A percentile compares a stretch with the other conserved stretches of the same genome.
phyloP scores from a whole-genome alignment of 768 basidiomycete genomes.

The Boletus fagicola region DNA sequence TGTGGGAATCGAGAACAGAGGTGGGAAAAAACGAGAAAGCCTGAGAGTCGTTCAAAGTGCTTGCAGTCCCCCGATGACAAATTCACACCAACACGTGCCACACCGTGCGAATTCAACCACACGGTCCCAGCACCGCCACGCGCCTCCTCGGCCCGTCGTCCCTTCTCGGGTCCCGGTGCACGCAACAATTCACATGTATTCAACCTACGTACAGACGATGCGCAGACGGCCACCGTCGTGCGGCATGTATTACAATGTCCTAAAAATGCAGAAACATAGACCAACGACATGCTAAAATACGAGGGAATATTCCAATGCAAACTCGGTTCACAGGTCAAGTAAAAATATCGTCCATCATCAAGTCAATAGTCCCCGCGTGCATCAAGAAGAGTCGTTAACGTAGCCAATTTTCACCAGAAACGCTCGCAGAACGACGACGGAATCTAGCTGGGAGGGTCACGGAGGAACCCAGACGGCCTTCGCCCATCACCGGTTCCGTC shows the following conservation, averaged over 20 bases:
- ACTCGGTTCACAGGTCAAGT: constrained; percentile 4
- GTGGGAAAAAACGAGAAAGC: constrained; percentile 46
- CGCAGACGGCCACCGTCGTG: neutral
- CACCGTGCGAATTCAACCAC: constrained; percentile 31
- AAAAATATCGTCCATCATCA: constrained; percentile 22
- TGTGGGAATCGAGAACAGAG: constrained; percentile 46
- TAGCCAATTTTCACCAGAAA: neutral
- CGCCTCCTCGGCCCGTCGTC: neutral
- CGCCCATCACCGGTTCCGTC: constrained; percentile 27
- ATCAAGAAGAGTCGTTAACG: constrained; percentile 13
- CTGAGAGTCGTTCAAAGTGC: constrained; percentile 28
- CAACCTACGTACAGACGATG: neutral
- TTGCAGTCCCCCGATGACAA: constrained; percentile 16
- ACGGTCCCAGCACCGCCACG: constrained; percentile 10
- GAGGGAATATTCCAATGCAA: constrained; percentile 20
- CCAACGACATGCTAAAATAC: constrained; percentile 15
- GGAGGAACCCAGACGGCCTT: constrained; percentile 33
- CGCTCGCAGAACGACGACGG: neutral
- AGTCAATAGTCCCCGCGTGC: constrained; percentile 15
- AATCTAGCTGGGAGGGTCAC: constrained; percentile 41
- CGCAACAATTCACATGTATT: neutral
- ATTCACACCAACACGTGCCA: constrained; percentile 31
- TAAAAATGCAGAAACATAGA: constrained; percentile 9
- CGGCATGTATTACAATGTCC: constrained; percentile 25
- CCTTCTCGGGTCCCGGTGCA: neutral